phyloP scores from a whole-genome alignment of 345 rosid species.

The Iberis pinnata region DNA sequence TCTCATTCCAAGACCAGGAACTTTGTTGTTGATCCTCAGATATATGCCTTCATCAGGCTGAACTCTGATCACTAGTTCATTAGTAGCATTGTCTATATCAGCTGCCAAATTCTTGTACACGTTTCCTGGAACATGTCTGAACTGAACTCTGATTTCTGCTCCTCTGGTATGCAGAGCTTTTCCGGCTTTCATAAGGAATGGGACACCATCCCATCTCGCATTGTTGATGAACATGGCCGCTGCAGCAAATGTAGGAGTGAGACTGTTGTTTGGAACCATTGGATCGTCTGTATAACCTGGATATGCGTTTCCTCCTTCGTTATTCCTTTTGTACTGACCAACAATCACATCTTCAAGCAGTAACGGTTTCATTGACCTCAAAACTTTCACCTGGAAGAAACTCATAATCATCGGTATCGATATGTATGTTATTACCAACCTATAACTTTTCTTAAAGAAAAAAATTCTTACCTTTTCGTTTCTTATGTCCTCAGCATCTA shows the following conservation, averaged over 20 bases:
- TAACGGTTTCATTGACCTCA: conserved; percentile 78
- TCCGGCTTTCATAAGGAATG: conserved; percentile 90
- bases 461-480: conserved; percentile 64
- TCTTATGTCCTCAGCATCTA: conserved; percentile 88
- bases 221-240: conserved; percentile 85
- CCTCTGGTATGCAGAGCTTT: conserved; percentile 80
- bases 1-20: conserved; percentile 95
- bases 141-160: conserved; percentile 89
- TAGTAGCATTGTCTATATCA: conserved; percentile 70
- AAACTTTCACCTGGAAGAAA: conserved; percentile 63
- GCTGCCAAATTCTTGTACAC: conserved; percentile 69
- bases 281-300: conserved; percentile 74
- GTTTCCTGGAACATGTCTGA: conserved; percentile 88
- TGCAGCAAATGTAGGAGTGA: conserved; percentile 86
- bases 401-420: neutral
- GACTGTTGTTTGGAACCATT: conserved; percentile 60
- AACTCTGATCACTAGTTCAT: conserved; percentile 82
- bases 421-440: neutral
- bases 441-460: neutral
- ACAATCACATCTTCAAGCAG: conserved; percentile 63
- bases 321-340: conserved; percentile 89
- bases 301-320: conserved; percentile 45
- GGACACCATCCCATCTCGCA: conserved; percentile 96
- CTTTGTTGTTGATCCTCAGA: conserved; percentile 90
- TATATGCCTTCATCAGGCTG: conserved; percentile 98